A percentile compares a stretch with the other conserved stretches of the same genome.
Evolutionary conservation across 1,139 yeast species (phyloP).

Genomic region (Nakaseomyces nivariensis): DNA sequence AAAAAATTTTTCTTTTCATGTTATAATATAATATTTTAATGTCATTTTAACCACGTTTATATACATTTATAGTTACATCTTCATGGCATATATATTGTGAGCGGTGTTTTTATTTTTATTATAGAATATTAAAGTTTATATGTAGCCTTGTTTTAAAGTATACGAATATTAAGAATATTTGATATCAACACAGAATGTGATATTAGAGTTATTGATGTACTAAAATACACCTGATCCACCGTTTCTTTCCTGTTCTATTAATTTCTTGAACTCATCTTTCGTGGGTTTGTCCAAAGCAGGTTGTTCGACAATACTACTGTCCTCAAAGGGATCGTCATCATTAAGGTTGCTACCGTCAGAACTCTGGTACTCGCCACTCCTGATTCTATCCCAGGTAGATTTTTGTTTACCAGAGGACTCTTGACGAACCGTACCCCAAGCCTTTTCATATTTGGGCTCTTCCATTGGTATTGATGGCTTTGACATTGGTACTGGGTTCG

Average conservation of each 20-base stretch:
- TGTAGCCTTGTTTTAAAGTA: neutral
- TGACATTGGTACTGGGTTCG: neutral
- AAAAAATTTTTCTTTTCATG: neutral
- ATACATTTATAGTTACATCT: no score
- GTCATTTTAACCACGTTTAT: neutral
- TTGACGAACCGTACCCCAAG: slow-evolving; percentile 22
- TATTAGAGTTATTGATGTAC: no score
- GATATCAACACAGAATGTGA: no score
- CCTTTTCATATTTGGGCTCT: slow-evolving; percentile 8
- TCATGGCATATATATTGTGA: no score
- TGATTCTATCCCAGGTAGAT: slow-evolving; percentile 23
- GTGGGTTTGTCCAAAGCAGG: slow-evolving; percentile 8
- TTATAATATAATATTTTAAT: neutral
- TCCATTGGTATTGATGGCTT: neutral
- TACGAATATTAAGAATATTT: neutral
- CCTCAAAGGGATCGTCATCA: slow-evolving; percentile 6
- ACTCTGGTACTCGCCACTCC: slow-evolving; percentile 5
- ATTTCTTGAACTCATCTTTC: slow-evolving; percentile 15
- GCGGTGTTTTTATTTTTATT: neutral
- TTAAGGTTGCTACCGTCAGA: neutral
- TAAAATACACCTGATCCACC: slow-evolving; percentile 5
- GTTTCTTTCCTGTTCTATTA: slow-evolving; percentile 16
- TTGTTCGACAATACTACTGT: neutral
- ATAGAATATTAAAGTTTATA: neutral
- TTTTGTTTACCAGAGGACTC: slow-evolving; percentile 2